Conservation (phyloP, 768 basidiomycete genomes). For the Rhodotorula kratochvilovae region DNA sequence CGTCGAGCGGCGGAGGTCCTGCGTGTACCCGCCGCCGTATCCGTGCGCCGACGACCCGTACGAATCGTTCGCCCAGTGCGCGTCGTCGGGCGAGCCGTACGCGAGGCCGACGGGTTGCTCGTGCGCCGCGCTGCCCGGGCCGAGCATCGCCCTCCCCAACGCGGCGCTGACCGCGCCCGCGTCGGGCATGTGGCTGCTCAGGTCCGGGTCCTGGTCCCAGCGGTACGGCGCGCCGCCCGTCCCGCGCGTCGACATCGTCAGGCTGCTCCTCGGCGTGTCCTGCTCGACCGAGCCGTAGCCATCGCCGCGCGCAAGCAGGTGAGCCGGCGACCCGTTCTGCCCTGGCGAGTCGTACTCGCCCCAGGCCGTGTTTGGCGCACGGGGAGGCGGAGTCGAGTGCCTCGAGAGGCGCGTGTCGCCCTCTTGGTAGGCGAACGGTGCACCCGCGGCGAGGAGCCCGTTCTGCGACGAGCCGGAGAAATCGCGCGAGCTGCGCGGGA, state of each 20-base stretch:
- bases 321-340: neutral
- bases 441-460: neutral
- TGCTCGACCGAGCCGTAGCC: neutral
- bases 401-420: neutral
- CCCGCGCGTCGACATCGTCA: constrained; percentile 8
- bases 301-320: neutral
- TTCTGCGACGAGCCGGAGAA: neutral
- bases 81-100: neutral
- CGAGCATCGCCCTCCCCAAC: constrained; percentile 4
- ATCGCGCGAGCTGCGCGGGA: neutral
- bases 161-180: neutral
- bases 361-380: constrained; percentile 3
- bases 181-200: neutral
- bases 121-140: neutral
- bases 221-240: constrained; percentile 14
- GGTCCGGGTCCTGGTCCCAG: constrained; percentile 1
- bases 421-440: constrained; percentile 10
- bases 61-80: neutral
- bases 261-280: neutral
- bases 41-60: neutral
- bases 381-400: neutral
- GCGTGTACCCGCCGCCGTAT: neutral
- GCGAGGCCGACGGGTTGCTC: neutral
- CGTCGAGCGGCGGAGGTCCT: neutral
- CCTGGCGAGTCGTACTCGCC: neutral